A percentile compares a stretch with the other conserved stretches of the same genome.
Evolutionary conservation across 495 filamentous ascomycete species (phyloP).

Genomic region (Aspergillus taichungensis): DNA sequence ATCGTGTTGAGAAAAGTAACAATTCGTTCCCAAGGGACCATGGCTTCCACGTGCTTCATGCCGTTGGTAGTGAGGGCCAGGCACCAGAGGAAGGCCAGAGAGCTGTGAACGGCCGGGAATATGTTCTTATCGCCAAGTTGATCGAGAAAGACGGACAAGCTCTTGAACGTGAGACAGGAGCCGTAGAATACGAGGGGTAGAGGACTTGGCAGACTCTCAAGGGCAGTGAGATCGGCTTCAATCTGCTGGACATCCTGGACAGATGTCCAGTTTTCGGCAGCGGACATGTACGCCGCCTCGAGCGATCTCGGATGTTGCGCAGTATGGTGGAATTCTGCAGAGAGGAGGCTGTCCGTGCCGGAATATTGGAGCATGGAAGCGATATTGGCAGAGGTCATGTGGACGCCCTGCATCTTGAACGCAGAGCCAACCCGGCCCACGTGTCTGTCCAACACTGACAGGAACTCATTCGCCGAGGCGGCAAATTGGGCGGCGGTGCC

Average conservation of each 20-base stretch:
- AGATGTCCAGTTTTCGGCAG: constrained; percentile 11
- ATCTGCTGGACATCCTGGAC: constrained; percentile 4
- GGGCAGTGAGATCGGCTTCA: constrained; percentile 8
- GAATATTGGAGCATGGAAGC: constrained; percentile 53
- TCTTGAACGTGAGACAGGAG: constrained; percentile 36
- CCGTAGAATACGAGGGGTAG: constrained; percentile 22
- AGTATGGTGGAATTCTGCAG: constrained; percentile 27
- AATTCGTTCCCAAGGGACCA: constrained; percentile 61
- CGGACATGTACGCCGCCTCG: constrained; percentile 15
- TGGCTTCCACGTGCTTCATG: constrained; percentile 41
- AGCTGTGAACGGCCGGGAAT: constrained; percentile 58
- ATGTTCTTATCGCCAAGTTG: constrained; percentile 54
- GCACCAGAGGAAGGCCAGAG: constrained; percentile 60
- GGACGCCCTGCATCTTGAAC: constrained; percentile 57
- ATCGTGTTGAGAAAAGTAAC: constrained; percentile 61
- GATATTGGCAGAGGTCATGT: constrained; percentile 43
- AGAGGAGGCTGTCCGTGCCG: constrained; percentile 38
- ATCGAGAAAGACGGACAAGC: constrained; percentile 46
- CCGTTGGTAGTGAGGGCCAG: constrained; percentile 43
- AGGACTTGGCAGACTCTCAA: constrained; percentile 6
- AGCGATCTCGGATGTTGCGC: constrained; percentile 25
- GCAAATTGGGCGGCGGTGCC: constrained; percentile 40
- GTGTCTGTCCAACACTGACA: constrained; percentile 45
- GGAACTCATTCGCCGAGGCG: constrained; percentile 39
- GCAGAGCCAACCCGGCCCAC: constrained; percentile 47